Evolutionary conservation across 208 protist species (phyloP), one percentile per base, ranked within the genome.

Genomic region (Angomonas deanei): DNA sequence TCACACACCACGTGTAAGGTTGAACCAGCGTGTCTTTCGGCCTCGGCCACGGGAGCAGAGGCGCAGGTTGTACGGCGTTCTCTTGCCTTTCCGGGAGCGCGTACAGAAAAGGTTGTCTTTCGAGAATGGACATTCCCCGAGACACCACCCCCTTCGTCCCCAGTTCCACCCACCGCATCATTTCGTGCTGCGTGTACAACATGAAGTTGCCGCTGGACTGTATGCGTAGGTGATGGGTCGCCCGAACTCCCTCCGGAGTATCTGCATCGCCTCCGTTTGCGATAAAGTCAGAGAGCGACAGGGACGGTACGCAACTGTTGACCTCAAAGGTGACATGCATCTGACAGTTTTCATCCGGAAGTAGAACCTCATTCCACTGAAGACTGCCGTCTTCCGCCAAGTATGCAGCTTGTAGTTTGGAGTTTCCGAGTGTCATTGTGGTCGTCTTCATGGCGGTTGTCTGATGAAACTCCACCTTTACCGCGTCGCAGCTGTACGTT

Each of bases 281-380:
- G 34, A 76, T 52, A 66, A 72, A 82, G 56, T 82, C 76, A 23
- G 66, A 70, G 30, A 58, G 27, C 13, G 76, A 77, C 2, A 82
- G 33, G 26, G 68, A 61, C 0, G 76, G 67, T 36, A 54, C 47
- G 4, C 58, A 34, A 23, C 39, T 65, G 8, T 70, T 15, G 17
- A 68, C 70, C 13, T 38, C 46, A 24, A 72, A 74, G 10, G 56
- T 63, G 23, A 73, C 36, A 11, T 39, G 39, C 4, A 77, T 5
- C 19, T 32, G n/a, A 26, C 27, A 23, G 27, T 60, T 36, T 32
- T 36, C 21, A 36, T 60, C 39, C 6, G 26, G 27, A 36, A 24
- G 19, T 32, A 31, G 17, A 6, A 36, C 30, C 52, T 32, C 11
- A 6, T 38, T 28, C 52, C 28, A 36, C 52, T 57, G 19, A 5